Base-by-base conservation (phyloP, 305 asterid species). In the Fraxinus dipetala region DNA sequence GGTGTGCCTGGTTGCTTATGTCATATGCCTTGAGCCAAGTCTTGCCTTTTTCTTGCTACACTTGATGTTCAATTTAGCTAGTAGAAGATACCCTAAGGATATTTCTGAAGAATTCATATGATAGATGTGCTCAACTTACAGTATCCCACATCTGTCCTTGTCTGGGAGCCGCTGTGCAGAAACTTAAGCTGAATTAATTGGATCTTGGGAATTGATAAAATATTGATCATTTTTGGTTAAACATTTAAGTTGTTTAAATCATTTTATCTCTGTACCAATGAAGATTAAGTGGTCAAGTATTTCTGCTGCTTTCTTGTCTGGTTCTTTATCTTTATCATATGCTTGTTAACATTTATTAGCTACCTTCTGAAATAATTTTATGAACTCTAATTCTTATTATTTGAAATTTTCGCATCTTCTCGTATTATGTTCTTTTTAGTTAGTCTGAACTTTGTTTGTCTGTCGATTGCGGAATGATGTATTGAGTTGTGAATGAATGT, bases 401-500 rank as follows among this genome's bases (percentile, higher is more conserved):
- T 61, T 67, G 7, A 10, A 24, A 4, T 75, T 76, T 51, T 22
- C 5, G 24, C 31, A 30, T 67, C 70, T 51, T 43, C 75, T 63
- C 56, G 4, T 38, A 20, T 7, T 26, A 38, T 77, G 65, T 61
- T 79, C 72, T 72, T 81, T 73, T 24, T 81, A 69, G 63, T 78
- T 70, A 34, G 56, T 24, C 77, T 76, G 87, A 61, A 10, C 80
- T 54, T 69, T 26, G 34, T 83, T 51, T 85, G 80, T 61, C 70
- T 82, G 61, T 79, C 67, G 84, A 61, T 77, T 86, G 89, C 85
- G 83, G 86, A 89, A 83, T 89, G 90, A 84, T 82, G 59, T 84
- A 83, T 89, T 89, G 78, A 86, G 89, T 75, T 89, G 89, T 86
- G 84, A 84, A 88, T 90, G 91, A 85, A 89, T 91, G 89, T 89